These are phyloP conservation scores for Iberis amara DNA, from an alignment of 441 rosid genomes.

Conservation along the genomic window DNA sequence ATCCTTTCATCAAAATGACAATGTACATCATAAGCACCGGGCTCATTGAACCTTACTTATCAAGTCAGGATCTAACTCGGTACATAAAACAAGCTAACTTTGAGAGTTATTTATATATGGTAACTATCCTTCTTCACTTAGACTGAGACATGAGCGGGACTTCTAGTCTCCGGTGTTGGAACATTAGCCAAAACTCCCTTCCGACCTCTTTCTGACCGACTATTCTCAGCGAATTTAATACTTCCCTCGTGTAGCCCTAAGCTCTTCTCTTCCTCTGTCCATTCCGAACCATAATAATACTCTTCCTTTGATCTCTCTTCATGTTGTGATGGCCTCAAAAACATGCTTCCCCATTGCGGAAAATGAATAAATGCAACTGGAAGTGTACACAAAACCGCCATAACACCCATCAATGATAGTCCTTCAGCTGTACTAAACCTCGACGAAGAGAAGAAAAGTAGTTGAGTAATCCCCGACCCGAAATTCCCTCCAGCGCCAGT, in stretches of 20 bases:
- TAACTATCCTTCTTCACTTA: slow-evolving; percentile 3
- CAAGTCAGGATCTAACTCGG: slow-evolving; percentile 28
- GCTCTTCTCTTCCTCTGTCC: slow-evolving; percentile 53
- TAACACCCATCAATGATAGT: slow-evolving; percentile 48
- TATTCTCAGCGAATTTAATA: slow-evolving; percentile 54
- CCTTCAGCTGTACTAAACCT: slow-evolving; percentile 44
- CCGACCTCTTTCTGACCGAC: slow-evolving; percentile 31
- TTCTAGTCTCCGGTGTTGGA: slow-evolving; percentile 30
- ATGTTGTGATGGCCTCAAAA: slow-evolving; percentile 38
- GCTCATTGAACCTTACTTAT: slow-evolving; percentile 27
- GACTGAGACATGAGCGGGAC: slow-evolving; percentile 37
- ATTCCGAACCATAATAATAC: slow-evolving; percentile 51
- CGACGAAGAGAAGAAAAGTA: slow-evolving; percentile 45
- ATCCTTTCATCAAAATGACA: slow-evolving; percentile 19
- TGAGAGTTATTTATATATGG: slow-evolving; percentile 24
- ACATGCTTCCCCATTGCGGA: slow-evolving; percentile 72
- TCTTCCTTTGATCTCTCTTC: slow-evolving; percentile 44
- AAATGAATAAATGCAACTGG: slow-evolving; percentile 53
- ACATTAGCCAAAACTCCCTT: slow-evolving; percentile 27
- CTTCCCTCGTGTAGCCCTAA: slow-evolving; percentile 53
- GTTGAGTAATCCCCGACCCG: slow-evolving; percentile 44
- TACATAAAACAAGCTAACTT: slow-evolving; percentile 21
- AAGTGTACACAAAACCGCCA: slow-evolving; percentile 55
- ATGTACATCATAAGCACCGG: slow-evolving; percentile 15
- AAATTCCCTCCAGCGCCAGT: slow-evolving; percentile 49